Conservation (phyloP, 768 basidiomycete genomes). For the Dentipellis sp. region DNA sequence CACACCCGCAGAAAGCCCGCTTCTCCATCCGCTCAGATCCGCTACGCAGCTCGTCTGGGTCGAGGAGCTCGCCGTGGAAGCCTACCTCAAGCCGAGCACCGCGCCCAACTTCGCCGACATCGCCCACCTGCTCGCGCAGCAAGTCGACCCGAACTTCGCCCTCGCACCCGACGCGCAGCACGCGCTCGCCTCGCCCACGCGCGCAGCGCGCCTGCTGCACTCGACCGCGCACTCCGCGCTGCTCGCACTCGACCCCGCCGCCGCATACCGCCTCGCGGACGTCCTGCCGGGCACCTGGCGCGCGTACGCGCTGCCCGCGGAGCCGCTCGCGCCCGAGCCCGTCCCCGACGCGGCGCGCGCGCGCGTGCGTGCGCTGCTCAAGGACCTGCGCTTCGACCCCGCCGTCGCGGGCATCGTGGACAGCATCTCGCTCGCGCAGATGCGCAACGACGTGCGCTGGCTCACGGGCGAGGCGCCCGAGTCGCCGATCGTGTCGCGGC, state of each 20-base stretch:
- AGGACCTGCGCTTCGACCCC: constrained; percentile 57
- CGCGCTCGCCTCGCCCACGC: constrained; percentile 3
- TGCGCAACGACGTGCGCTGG: constrained; percentile 66
- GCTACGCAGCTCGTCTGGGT: constrained; percentile 12
- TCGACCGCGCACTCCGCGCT: constrained; percentile 36
- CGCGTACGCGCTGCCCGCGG: constrained; percentile 47
- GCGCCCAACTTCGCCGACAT: constrained; percentile 6
- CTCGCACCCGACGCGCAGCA: constrained; percentile 2
- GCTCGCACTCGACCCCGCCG: constrained; percentile 34
- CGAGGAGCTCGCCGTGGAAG: constrained; percentile 44
- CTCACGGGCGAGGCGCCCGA: constrained; percentile 77
- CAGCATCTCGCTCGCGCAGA: constrained; percentile 55
- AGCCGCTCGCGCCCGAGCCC: constrained; percentile 37
- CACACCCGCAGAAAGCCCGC: neutral
- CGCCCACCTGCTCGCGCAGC: constrained; percentile 8
- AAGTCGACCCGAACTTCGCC: neutral
- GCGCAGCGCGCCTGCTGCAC: constrained; percentile 31
- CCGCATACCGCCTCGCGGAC: constrained; percentile 42
- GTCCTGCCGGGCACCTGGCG: constrained; percentile 70
- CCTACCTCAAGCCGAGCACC: constrained; percentile 14
- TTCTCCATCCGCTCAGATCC: constrained; percentile 20
- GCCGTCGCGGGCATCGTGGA: constrained; percentile 57
- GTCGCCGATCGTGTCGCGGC: constrained; percentile 69
- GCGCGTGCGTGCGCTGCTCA: constrained; percentile 48
- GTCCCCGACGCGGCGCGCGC: constrained; percentile 48